A percentile compares a stretch with the other conserved stretches of the same genome.
Evolutionary conservation across 2,329 filamentous ascomycete genomes (phyloP).

Genomic region (Stemphylium vesicarium): DNA sequence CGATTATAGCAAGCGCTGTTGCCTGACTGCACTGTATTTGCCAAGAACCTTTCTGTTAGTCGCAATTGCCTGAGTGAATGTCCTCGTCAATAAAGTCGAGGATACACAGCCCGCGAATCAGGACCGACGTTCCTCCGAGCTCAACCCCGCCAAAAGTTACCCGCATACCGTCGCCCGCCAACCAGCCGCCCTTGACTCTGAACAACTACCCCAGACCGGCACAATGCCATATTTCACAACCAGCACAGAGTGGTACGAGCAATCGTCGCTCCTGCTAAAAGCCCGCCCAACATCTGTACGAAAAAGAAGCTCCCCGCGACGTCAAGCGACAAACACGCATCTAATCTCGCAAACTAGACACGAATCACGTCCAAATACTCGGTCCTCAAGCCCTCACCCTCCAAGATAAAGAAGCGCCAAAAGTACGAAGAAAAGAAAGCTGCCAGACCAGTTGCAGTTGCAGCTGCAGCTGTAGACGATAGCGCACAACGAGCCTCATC

Average conservation of each 20-base stretch:
- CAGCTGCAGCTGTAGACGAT: slow-evolving; percentile 16
- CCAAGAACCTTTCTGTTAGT: neutral
- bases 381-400: slow-evolving; percentile 58
- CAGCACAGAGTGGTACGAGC: slow-evolving; percentile 88
- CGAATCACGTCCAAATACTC: slow-evolving; percentile 93
- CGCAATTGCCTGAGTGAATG: neutral
- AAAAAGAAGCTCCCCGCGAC: neutral
- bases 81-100: neutral
- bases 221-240: slow-evolving; percentile 80
- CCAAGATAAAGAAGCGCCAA: slow-evolving; percentile 44
- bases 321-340: slow-evolving; percentile 10
- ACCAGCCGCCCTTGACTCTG: slow-evolving; percentile 11
- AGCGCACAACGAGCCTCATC: slow-evolving; percentile 35
- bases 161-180: slow-evolving; percentile 14
- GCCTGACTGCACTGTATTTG: neutral
- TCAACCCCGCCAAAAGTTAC: slow-evolving; percentile 41
- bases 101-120: neutral
- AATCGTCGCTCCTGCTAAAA: slow-evolving; percentile 83
- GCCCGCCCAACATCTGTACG: slow-evolving; percentile 83
- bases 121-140: slow-evolving; percentile 20
- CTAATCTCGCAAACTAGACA: slow-evolving; percentile 63
- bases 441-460: slow-evolving; percentile 24
- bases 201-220: slow-evolving; percentile 17
- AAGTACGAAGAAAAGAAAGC: slow-evolving; percentile 39
- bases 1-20: neutral